These are phyloP conservation scores for Cordyceps cicadae DNA, from an alignment of 2,329 filamentous ascomycete species.

Conservation along the genomic window DNA sequence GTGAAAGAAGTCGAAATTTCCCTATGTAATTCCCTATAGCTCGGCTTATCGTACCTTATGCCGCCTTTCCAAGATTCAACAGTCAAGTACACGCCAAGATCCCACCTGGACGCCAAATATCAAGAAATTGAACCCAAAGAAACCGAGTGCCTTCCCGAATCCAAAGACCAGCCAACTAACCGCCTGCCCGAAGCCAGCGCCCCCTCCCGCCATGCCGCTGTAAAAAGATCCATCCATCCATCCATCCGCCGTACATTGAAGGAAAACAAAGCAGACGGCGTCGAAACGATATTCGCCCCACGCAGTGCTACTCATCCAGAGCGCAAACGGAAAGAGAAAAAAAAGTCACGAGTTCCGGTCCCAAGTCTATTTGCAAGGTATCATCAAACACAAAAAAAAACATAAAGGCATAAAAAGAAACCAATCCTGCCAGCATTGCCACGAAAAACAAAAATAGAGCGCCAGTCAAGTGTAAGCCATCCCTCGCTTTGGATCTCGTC, in stretches of 20 bases:
- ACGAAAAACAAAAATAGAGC: neutral
- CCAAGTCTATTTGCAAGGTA: slow-evolving; percentile 9
- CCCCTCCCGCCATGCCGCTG: neutral
- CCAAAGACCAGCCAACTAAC: too few species aligned
- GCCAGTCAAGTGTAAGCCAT: neutral
- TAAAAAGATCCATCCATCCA: neutral
- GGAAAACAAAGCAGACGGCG: neutral
- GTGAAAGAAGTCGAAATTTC: neutral
- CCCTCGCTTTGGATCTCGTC: neutral
- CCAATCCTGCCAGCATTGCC: neutral
- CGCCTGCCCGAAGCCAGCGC: too few species aligned
- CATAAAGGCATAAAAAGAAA: neutral
- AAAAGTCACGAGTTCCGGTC: neutral
- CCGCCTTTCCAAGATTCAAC: too few species aligned
- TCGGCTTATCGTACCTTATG: neutral
- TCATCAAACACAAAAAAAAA: slow-evolving; percentile 9
- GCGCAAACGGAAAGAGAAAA: neutral
- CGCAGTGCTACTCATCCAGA: neutral
- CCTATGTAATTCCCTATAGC: neutral
- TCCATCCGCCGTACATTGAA: neutral
- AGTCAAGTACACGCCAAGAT: neutral
- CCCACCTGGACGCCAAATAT: too few species aligned
- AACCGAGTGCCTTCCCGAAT: too few species aligned
- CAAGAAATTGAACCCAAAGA: too few species aligned
- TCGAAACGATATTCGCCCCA: neutral